Base-by-base conservation (phyloP, 331 rosid species). In the Rhamnella rubrinervis region DNA sequence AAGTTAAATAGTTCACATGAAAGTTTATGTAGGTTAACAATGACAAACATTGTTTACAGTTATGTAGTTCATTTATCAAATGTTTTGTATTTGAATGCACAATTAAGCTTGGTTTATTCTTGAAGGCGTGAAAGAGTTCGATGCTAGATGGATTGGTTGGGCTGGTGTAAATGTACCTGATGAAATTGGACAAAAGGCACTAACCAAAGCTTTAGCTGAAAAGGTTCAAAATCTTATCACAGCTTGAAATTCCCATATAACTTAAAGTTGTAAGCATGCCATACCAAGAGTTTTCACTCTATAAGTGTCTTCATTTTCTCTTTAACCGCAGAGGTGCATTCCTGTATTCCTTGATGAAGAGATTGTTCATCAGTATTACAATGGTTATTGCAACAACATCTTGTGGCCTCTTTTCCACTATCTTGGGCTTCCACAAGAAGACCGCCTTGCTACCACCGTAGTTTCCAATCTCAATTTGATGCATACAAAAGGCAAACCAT, bases 131-230 rank as follows among this genome's bases (percentile, higher is more conserved):
- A 93, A 84, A 89, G 98, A 93, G 77, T 90, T 93, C 72, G 98
- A 93, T 61, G 86, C 96, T 39, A 85, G 96, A 82, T 93, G 98
- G 98, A 93, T 90, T 77, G 98, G 98, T 44, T 93, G 98, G 97
- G 91, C 97, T 70, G 98, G 98, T 19, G 84, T 93, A 62, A 93
- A 88, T 81, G 98, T 93, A 57, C 86, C 92, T 23, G 98, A 93
- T 81, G 87, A 76, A n/a, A 81, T 74, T 65, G 98, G 98, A 61
- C 95, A 83, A 66, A 81, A 62, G 65, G 82, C 98, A 63, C 76
- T 93, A 59, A 86, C 84, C 37, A 85, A 83, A 75, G 95, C 97
- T 78, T 88, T 90, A 77, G 95, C 96, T 71, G 97, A 87, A 84
- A 93, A 90, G 98, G 98, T 93, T 85, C 59, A 47, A 41, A 78